Percentiles rank a stretch among this genome's conserved stretches.
Evolutionary conservation across 1,284 basidiomycete genomes (phyloP).

Genomic region (Sanghuangporus weigelae): DNA sequence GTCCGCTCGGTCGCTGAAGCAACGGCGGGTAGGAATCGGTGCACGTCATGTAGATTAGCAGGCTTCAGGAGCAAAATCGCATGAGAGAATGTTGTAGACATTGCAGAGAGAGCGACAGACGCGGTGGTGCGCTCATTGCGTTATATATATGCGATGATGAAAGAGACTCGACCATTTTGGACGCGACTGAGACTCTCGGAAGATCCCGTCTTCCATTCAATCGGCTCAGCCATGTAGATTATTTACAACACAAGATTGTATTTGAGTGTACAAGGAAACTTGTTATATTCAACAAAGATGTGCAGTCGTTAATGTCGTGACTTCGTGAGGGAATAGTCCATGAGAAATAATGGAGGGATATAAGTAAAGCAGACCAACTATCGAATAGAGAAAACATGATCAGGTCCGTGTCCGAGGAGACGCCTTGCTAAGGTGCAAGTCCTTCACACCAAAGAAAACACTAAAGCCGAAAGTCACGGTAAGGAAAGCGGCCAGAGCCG

Average conservation of each 20-base stretch:
- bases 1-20: slow-evolving; percentile 11
- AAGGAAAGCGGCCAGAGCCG: slow-evolving; percentile 53
- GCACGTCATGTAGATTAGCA: slow-evolving; percentile 3
- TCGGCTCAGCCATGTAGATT: no score
- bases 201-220: neutral
- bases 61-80: slow-evolving; percentile 11
- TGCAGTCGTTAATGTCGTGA: slow-evolving; percentile 2
- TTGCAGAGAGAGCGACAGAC: neutral
- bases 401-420: slow-evolving; percentile 40
- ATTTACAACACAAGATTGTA: neutral
- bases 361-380: neutral
- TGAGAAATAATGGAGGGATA: neutral
- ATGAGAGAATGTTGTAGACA: neutral
- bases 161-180: neutral
- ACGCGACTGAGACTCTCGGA: neutral
- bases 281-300: neutral
- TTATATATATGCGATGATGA: neutral
- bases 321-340: neutral
- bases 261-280: neutral
- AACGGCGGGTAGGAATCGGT: slow-evolving; percentile 8
- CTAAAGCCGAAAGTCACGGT: slow-evolving; percentile 49
- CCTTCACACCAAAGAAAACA: slow-evolving; percentile 61
- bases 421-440: slow-evolving; percentile 50
- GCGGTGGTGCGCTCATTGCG: neutral
- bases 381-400: neutral